Percentiles rank a stretch among this genome's conserved stretches.
These are phyloP conservation scores for Ceratobasidium sp. DNA, from an alignment of 1,284 basidiomycete species.

Conservation along the genomic window DNA sequence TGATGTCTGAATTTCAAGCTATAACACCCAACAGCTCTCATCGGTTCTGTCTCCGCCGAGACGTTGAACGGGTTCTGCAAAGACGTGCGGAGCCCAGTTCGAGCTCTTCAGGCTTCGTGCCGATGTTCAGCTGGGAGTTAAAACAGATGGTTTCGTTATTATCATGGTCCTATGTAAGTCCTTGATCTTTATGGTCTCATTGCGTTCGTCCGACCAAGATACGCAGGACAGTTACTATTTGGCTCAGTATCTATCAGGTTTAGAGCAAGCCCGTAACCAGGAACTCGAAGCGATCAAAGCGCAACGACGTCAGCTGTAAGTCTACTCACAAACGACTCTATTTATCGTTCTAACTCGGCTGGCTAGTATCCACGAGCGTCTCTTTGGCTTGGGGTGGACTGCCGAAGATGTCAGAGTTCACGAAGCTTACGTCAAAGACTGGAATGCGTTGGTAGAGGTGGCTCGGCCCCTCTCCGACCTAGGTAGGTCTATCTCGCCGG, in stretches of 20 bases:
- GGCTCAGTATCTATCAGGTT: background rate
- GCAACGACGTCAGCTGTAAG: background rate
- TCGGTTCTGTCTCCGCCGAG: too few relatives aligned
- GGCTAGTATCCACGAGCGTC: background rate
- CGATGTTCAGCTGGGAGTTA: too few relatives aligned
- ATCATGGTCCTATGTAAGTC: too few relatives aligned
- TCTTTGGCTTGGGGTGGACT: background rate
- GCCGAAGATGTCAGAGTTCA: background rate
- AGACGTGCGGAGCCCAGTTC: too few relatives aligned
- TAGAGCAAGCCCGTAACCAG: background rate
- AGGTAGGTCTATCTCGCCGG: background rate
- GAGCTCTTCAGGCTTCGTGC: too few relatives aligned
- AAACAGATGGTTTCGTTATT: too few relatives aligned
- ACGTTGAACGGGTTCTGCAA: too few relatives aligned
- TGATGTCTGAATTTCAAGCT: background rate
- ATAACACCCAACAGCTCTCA: too few relatives aligned
- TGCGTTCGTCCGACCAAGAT: background rate
- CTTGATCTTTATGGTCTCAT: background rate
- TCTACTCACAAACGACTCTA: background rate
- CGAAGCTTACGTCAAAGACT: background rate
- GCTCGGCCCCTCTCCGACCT: slow-evolving; percentile 4
- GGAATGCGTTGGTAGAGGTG: slow-evolving; percentile 9
- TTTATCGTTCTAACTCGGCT: background rate
- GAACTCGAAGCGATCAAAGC: background rate
- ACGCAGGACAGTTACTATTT: background rate